Base-by-base conservation (phyloP, 228 moss, liverwort and hornwort species). In the Sphagnum fallax region DNA sequence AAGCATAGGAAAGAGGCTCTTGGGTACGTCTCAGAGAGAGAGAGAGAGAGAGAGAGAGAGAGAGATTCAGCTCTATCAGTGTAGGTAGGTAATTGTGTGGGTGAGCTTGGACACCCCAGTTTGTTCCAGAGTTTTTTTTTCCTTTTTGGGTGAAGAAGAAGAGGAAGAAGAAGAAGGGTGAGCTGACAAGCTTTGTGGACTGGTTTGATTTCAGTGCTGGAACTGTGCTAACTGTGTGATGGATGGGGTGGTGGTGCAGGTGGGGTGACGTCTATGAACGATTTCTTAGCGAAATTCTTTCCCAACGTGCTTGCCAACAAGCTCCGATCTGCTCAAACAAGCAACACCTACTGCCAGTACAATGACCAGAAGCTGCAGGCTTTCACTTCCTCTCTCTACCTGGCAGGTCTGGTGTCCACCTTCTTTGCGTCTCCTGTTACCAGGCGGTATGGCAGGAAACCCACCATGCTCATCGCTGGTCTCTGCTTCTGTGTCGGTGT, bases 321-420 rank as follows among this genome's bases (percentile, higher is more conserved):
- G 78, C 4, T 0, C 0, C 0, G 0, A 4, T 8, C 67, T 5
- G 68, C 8, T 0, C 59, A 5, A 2, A 10, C 16, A 0, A 50
- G 58, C 50, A 74, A 63, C 48, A 1, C 75, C 0, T 88, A 66
- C 58, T 88, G 88, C 68, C 65, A 88, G 66, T 88, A 84, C 5
- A 70, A 88, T 50, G 68, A 82, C 61, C 88, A 84, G 64, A 82
- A 77, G 52, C 61, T 88, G 60, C 84, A 85, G 52, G 82, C 88
- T 5, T 88, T 88, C 74, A 88, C 88, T 7, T 88, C 84, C 8
- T 88, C 88, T 16, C 78, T 88, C 14, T 88, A 88, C 76, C 71
- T 88, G 65, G 1, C 88, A 4, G 88, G 85, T 16, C 72, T 88
- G 5, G 78, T 88, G 47, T 79, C 88, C 48, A 82, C 88, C 7